phyloP scores from a whole-genome alignment of 768 basidiomycete species.

The Phylloporus sp. region DNA sequence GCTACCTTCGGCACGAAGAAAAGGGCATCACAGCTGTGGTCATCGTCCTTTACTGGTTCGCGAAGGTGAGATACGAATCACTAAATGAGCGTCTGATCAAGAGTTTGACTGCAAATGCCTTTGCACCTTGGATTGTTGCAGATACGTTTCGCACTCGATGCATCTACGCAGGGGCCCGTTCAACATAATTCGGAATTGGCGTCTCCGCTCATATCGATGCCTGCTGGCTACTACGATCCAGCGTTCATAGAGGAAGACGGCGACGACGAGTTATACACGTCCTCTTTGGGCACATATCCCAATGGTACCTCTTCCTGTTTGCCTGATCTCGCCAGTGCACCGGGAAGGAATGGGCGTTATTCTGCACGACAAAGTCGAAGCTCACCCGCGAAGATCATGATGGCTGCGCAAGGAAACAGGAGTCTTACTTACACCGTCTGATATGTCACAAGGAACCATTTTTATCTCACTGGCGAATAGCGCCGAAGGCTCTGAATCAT shows the following conservation, averaged over 20 bases:
- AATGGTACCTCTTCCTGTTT: conserved; percentile 50
- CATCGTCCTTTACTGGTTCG: conserved; percentile 79
- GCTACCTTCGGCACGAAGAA: conserved; percentile 85
- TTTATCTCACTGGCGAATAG: conserved; percentile 4
- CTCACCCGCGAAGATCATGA: conserved; percentile 26
- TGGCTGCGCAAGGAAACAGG: conserved; percentile 41
- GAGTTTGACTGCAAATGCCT: neutral
- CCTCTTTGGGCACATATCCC: conserved; percentile 50
- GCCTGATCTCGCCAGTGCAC: conserved; percentile 61
- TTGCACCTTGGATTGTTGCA: conserved; percentile 27
- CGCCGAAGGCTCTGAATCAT: neutral
- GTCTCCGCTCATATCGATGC: conserved; percentile 12
- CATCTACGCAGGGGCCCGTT: conserved; percentile 93
- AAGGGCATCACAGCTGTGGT: conserved; percentile 76
- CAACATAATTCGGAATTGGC: conserved; percentile 59
- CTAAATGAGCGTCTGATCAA: too few relatives aligned
- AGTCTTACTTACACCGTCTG: conserved; percentile 23
- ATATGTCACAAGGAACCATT: conserved; percentile 8
- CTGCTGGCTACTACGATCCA: conserved; percentile 25
- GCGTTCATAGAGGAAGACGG: conserved; percentile 52
- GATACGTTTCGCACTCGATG: conserved; percentile 87
- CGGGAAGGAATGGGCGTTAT: conserved; percentile 33
- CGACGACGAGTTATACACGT: conserved; percentile 63
- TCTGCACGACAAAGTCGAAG: conserved; percentile 22
- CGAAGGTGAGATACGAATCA: conserved; percentile 60